phyloP scores from a whole-genome alignment of 2,329 filamentous ascomycete genomes.

The Colletotrichum camelliae region DNA sequence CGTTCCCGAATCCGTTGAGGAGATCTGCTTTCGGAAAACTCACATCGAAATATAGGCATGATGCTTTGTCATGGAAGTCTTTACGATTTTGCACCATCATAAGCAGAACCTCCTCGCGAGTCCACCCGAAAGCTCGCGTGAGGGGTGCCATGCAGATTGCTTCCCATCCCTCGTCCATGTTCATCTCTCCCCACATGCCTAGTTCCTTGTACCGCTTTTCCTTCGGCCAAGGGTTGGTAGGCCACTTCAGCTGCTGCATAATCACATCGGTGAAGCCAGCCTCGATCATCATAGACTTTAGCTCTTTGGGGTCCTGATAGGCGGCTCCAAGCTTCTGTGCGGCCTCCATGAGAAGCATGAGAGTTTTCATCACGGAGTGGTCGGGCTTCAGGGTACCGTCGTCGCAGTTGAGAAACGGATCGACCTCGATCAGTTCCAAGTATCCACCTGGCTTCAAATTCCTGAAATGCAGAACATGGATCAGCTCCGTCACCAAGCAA shows the following conservation, averaged over 20 bases:
- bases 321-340: constrained; percentile 32
- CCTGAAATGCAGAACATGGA: not conserved
- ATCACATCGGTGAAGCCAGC: constrained; percentile 59
- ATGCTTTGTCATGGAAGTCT: constrained; percentile 27
- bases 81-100: constrained; percentile 27
- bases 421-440: constrained; percentile 47
- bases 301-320: constrained; percentile 28
- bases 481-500: not conserved
- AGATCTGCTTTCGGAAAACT: not conserved
- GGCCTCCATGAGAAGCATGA: constrained; percentile 31
- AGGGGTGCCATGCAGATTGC: constrained; percentile 29
- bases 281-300: constrained; percentile 46
- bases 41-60: constrained; percentile 23
- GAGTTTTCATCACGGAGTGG: constrained; percentile 31
- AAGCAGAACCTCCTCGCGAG: constrained; percentile 24
- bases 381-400: constrained; percentile 39
- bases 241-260: constrained; percentile 53
- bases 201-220: constrained; percentile 56
- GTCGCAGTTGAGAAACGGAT: constrained; percentile 41
- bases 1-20: accelerated
- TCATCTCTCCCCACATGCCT: constrained; percentile 33
- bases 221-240: constrained; percentile 56
- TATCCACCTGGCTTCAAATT: constrained; percentile 48
- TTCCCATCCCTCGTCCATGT: constrained; percentile 26
- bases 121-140: constrained; percentile 29